A percentile compares a stretch with the other conserved stretches of the same genome.
Conservation (phyloP, 108 stramenopile species). For the Cyclotella atomus region DNA sequence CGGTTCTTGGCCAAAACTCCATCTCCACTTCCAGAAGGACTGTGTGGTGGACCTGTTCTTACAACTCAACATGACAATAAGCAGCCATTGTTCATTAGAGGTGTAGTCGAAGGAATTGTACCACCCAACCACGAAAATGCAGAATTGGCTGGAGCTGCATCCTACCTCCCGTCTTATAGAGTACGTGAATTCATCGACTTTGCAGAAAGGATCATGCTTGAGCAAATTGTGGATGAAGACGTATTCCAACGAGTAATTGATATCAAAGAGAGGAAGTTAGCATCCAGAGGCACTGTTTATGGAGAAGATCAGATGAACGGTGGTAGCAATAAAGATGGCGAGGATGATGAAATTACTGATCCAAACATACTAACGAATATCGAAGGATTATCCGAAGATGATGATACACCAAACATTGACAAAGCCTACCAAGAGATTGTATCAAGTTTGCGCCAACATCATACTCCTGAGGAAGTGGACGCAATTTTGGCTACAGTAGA, state of each 20-base stretch:
- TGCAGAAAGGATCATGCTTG: constrained; percentile 77
- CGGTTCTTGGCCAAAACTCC: constrained; percentile 75
- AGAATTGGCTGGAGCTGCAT: constrained; percentile 76
- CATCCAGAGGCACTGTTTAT: constrained; percentile 12
- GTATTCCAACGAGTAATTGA: constrained; percentile 74
- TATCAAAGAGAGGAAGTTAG: constrained; percentile 35
- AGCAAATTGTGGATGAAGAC: constrained; percentile 66
- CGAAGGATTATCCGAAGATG: constrained; percentile 32
- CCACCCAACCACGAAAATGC: constrained; percentile 65
- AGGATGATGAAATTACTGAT: constrained; percentile 40
- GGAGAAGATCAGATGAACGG: constrained; percentile 24
- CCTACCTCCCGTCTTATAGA: constrained; percentile 73
- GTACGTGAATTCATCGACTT: constrained; percentile 73
- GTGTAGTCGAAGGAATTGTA: constrained; percentile 87
- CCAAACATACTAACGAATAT: constrained; percentile 15
- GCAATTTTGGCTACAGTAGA: constrained; percentile 76
- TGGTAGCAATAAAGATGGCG: constrained; percentile 44
- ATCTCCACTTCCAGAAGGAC: constrained; percentile 78
- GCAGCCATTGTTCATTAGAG: constrained; percentile 50
- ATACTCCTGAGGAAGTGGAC: constrained; percentile 74
- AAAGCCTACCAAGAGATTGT: constrained; percentile 59
- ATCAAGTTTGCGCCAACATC: constrained; percentile 57
- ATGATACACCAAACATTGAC: constrained; percentile 59
- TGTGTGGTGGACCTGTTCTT: constrained; percentile 80
- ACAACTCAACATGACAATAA: background rate